Evolutionary conservation across 2,329 filamentous ascomycete genomes (phyloP), one percentile per base, ranked within the genome.

Genomic region (Aspergillus glaucus): DNA sequence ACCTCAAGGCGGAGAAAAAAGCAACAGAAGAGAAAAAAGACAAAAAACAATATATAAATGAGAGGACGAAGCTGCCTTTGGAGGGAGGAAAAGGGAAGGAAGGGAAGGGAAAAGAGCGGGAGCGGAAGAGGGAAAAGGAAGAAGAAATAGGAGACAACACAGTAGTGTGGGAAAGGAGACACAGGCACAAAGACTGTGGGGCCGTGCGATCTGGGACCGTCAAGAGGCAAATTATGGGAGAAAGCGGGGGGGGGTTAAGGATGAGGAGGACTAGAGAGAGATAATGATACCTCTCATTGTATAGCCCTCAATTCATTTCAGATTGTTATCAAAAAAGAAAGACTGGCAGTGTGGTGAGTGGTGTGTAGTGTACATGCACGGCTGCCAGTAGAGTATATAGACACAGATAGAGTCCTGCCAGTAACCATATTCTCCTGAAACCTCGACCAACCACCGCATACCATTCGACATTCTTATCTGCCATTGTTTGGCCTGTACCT

Each of bases 121-220:
- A 46, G 37, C 17, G 43, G n/a, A 45, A 51, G 30, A 30, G 14
- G 28, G 43, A 36, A 45, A 22, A 28, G 22, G 43, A 32, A 44
- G 19, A 22, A 26, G 42, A 44, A 26, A 22, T 12, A 28, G 42
- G 34, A 37, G 34, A 37, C 32, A 19, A 37, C 14, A 42, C 10
- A 30, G 26, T 30, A 30, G 9, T 30, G 26, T 30, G 26, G 26
- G 26, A 30, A 30, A 30, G 26, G 26, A 30, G 26, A 30, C 15
- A 19, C 40, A 22, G 40, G 26, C 15, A 30, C 42, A 30, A 24
- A 15, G 24, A 19, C 45, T 46, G 55, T 57, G 55, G 55, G 53
- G 53, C 54, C 51, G 50, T 43, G 43, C 48, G 55, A 57, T 56
- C 53, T 50, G 39, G 50, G 44, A 48, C 52, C 52, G 17, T 55